These are phyloP conservation scores for Entophlyctis luteolus DNA, from an alignment of 192 early-diverging fungal species.

Conservation along the genomic window DNA sequence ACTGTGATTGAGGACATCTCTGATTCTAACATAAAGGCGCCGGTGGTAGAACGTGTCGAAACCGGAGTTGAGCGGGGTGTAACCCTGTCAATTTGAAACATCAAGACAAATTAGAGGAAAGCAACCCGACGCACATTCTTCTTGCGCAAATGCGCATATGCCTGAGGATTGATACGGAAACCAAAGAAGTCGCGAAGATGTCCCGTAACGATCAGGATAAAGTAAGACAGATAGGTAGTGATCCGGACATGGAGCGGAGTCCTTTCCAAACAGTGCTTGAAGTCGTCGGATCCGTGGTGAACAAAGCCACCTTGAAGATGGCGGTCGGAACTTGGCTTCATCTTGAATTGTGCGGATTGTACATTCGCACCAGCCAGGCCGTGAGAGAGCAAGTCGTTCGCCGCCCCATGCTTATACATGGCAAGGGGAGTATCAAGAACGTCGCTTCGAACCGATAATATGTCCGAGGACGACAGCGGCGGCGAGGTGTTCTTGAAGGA, in stretches of 20 bases:
- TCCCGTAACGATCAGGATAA: conserved; percentile 89
- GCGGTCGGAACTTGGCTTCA: neutral
- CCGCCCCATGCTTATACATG: conserved; percentile 9
- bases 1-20: conserved; percentile 87
- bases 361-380: too few species aligned
- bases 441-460: conserved; percentile 18
- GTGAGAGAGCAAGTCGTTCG: neutral
- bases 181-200: conserved; percentile 91
- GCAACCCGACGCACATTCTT: conserved; percentile 29
- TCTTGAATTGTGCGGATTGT: neutral
- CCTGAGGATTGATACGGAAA: conserved; percentile 66
- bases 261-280: conserved; percentile 50
- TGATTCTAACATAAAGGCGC: conserved; percentile 79
- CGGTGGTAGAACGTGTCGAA: conserved; percentile 96
- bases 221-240: conserved; percentile 92
- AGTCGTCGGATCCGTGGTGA: neutral
- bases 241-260: conserved; percentile 81
- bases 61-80: conserved; percentile 88
- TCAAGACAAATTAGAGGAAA: neutral
- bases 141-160: conserved; percentile 62
- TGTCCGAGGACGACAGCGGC: conserved; percentile 37
- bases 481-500: conserved; percentile 30
- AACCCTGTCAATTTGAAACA: conserved; percentile 54
- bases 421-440: conserved; percentile 19
- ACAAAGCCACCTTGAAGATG: conserved; percentile 8